Evolutionary conservation across 2,329 filamentous ascomycete genomes (phyloP).

Genomic region (Phialophora expanda): DNA sequence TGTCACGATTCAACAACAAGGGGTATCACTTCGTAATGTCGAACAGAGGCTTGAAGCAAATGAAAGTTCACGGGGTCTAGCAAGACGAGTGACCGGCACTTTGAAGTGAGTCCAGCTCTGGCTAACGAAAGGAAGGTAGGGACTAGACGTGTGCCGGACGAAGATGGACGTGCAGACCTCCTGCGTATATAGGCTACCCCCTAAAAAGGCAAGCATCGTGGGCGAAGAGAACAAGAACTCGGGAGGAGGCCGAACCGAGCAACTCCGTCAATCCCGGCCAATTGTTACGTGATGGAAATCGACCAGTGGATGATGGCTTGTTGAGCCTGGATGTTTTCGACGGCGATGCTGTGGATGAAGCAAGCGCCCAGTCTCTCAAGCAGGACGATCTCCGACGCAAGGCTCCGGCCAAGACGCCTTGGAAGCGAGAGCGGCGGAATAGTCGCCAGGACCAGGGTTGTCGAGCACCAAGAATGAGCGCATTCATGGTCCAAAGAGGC

Average conservation of each 20-base stretch:
- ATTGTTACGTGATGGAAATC: constrained; percentile 24
- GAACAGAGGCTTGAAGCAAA: background rate
- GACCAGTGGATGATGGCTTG: constrained; percentile 15
- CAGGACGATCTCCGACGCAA: constrained; percentile 20
- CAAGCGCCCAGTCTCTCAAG: constrained; percentile 4
- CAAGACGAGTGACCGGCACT: constrained; percentile 5
- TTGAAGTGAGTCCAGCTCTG: constrained; percentile 3
- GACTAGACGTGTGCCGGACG: background rate
- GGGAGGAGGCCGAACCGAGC: background rate
- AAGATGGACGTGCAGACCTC: constrained; percentile 3
- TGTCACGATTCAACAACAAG: background rate
- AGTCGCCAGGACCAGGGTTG: background rate
- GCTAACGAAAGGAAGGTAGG: constrained; percentile 4
- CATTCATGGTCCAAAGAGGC: background rate
- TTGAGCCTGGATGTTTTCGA: constrained; percentile 11
- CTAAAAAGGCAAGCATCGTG: background rate
- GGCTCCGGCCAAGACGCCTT: constrained; percentile 20
- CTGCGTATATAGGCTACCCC: constrained; percentile 1
- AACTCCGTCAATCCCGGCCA: constrained; percentile 9
- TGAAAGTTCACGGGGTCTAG: background rate
- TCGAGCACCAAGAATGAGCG: constrained; percentile 6
- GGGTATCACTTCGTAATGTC: constrained; percentile 1
- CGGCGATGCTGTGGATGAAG: constrained; percentile 11
- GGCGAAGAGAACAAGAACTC: background rate
- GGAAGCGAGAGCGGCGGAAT: background rate